These are phyloP conservation scores for Cladophialophora immunda DNA, from an alignment of 2,329 filamentous ascomycete species.

Conservation along the genomic window DNA sequence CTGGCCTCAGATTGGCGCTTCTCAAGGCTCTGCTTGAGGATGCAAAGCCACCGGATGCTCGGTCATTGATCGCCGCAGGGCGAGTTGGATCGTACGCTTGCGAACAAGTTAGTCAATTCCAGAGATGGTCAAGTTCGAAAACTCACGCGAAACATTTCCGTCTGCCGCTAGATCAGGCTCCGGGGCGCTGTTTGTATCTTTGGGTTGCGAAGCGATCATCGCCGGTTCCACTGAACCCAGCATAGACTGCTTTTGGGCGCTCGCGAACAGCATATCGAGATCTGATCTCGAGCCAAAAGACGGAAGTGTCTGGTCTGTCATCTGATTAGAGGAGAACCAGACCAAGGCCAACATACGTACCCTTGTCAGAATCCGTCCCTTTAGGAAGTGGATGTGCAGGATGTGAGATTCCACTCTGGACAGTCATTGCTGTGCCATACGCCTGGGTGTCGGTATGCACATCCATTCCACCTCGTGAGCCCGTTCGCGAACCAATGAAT, in stretches of 20 bases:
- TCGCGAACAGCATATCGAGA: constrained; percentile 34
- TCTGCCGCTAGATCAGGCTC: constrained; percentile 18
- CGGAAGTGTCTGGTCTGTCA: constrained; percentile 31
- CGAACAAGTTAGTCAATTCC: constrained; percentile 9
- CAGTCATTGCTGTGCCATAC: constrained; percentile 17
- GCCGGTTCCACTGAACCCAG: neutral
- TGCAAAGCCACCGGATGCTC: constrained; percentile 16
- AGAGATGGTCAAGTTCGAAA: neutral
- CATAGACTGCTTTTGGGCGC: constrained; percentile 21
- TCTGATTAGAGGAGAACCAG: constrained; percentile 17
- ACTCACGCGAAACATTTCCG: constrained; percentile 35
- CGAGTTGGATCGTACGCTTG: constrained; percentile 36
- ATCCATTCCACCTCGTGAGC: constrained; percentile 18
- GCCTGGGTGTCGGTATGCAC: constrained; percentile 10
- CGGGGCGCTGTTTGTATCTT: neutral
- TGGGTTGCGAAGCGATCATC: neutral
- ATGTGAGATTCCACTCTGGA: constrained; percentile 18
- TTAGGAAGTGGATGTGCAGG: constrained; percentile 9
- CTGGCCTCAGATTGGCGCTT: constrained; percentile 5
- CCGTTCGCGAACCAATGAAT: constrained; percentile 12
- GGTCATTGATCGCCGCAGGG: constrained; percentile 28
- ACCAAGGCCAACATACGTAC: constrained; percentile 11
- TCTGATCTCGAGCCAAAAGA: constrained; percentile 37
- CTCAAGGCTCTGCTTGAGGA: constrained; percentile 7
- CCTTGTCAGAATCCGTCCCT: constrained; percentile 22